Evolutionary conservation across 148 eudicot genomes (phyloP).

Genomic region (Rheum nobile): DNA sequence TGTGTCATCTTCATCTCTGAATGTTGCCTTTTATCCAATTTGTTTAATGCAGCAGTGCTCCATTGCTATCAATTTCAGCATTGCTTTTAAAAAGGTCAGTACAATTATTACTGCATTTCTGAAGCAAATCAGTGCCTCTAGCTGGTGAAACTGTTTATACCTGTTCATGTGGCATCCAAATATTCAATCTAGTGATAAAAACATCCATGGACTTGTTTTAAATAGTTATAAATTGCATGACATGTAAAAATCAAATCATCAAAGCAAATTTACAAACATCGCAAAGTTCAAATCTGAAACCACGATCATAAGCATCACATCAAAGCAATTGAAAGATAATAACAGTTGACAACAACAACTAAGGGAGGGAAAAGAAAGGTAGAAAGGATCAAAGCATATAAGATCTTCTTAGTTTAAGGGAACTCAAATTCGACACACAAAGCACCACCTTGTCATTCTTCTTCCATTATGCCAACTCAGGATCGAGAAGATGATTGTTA

Average conservation of each 20-base stretch:
- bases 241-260: no score
- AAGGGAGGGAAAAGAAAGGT: not conserved
- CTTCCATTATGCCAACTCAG: constrained; percentile 53
- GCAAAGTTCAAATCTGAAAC: no score
- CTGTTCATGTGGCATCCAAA: constrained; percentile 12
- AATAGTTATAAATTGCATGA: constrained; percentile 2
- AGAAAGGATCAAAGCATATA: not conserved
- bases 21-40: no score
- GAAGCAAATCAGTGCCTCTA: not conserved
- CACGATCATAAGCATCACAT: no score
- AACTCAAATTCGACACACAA: no score
- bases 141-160: constrained; percentile 4
- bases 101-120: not conserved
- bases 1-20: no score
- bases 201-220: not conserved
- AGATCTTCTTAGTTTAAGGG: no score
- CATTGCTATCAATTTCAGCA: constrained; percentile 13
- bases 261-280: no score
- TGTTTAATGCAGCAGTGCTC: no score
- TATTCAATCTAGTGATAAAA: constrained; percentile 11
- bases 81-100: constrained; percentile 1
- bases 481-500: constrained; percentile 22
- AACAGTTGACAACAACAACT: not conserved
- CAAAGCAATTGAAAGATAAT: no score
- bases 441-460: no score